phyloP scores from a whole-genome alignment of 345 rosid genomes.

The Eucalyptus lansdowneana region DNA sequence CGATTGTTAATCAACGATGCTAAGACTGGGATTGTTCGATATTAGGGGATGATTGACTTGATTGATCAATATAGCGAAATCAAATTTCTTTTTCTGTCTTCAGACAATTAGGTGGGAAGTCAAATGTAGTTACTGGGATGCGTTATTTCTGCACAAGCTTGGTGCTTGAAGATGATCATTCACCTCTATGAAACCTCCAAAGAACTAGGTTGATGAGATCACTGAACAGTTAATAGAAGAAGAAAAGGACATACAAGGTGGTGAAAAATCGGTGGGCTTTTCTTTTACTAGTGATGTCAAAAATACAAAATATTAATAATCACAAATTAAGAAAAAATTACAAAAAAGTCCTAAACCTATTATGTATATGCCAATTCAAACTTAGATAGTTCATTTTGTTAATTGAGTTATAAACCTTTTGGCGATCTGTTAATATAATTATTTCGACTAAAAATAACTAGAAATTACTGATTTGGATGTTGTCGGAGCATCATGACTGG shows the following conservation, averaged over 20 bases:
- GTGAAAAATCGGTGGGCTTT: too few species aligned
- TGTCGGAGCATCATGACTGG: accelerated
- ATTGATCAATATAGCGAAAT: neutral
- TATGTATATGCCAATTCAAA: too few species aligned
- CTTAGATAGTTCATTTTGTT: too few species aligned
- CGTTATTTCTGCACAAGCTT: neutral
- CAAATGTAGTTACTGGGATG: neutral
- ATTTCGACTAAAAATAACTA: too few species aligned
- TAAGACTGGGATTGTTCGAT: neutral
- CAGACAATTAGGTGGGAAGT: neutral
- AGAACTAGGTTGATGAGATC: neutral
- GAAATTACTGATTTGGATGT: too few species aligned
- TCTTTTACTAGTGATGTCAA: too few species aligned
- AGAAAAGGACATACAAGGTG: too few species aligned
- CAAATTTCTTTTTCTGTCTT: neutral
- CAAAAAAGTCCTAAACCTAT: too few species aligned
- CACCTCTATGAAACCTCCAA: neutral
- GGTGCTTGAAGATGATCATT: neutral
- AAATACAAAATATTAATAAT: too few species aligned
- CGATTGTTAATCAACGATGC: too few species aligned
- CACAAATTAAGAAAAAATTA: too few species aligned
- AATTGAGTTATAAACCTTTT: too few species aligned
- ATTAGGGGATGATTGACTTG: neutral
- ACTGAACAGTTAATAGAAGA: neutral
- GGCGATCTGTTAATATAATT: accelerated